phyloP scores from a whole-genome alignment of 2,329 filamentous ascomycete genomes.

The Apiospora arundinis region DNA sequence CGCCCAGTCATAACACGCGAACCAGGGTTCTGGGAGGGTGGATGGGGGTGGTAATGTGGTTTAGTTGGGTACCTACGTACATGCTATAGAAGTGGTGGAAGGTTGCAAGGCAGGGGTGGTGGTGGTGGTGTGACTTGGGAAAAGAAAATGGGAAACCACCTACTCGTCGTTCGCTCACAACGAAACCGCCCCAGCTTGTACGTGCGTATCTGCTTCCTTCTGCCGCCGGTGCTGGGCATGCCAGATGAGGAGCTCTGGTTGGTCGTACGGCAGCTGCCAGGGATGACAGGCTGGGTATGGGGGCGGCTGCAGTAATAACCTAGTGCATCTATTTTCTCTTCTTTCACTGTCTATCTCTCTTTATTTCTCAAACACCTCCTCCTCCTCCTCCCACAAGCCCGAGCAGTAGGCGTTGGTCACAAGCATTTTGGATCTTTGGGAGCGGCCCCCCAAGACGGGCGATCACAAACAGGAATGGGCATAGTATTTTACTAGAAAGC shows the following conservation, averaged over 20 bases:
- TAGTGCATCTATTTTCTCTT: not conserved
- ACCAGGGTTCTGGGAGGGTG: not conserved
- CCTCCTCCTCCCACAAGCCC: not conserved
- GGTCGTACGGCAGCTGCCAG: constrained; percentile 13
- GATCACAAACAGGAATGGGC: no score
- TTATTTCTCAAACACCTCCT: not conserved
- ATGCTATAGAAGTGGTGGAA: not conserved
- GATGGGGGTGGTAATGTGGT: not conserved
- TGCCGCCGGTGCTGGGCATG: constrained; percentile 5
- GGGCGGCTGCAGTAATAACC: constrained; percentile 15
- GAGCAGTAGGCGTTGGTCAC: not conserved
- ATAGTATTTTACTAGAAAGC: constrained; percentile 14
- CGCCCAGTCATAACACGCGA: not conserved
- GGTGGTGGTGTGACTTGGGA: not conserved
- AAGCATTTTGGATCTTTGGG: not conserved
- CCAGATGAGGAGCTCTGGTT: constrained; percentile 5
- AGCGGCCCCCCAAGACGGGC: not conserved
- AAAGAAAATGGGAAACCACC: not conserved
- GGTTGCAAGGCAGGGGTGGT: not conserved
- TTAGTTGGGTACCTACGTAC: not conserved
- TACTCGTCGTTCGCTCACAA: not conserved
- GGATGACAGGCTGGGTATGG: constrained; percentile 1
- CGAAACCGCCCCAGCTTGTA: not conserved
- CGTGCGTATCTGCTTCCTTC: not conserved
- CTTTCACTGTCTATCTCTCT: not conserved